These are phyloP conservation scores for Collybia mongolica DNA, from an alignment of 768 basidiomycete genomes.

Conservation along the genomic window DNA sequence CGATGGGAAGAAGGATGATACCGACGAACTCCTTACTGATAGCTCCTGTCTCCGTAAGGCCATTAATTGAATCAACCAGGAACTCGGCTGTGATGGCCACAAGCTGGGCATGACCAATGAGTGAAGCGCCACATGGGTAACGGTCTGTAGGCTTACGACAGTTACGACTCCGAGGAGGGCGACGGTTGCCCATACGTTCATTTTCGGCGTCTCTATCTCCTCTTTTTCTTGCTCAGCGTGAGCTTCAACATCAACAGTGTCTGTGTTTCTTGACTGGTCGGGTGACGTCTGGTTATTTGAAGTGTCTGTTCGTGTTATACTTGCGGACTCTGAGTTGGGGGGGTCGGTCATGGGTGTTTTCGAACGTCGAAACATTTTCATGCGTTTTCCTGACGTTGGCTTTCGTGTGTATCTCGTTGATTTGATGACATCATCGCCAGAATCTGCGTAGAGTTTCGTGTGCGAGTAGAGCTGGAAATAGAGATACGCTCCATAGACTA, in stretches of 20 bases:
- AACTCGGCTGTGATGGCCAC: slow-evolving; percentile 66
- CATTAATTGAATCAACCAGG: slow-evolving; percentile 81
- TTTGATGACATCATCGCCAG: slow-evolving; percentile 31
- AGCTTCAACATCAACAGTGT: background rate
- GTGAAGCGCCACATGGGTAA: slow-evolving; percentile 21
- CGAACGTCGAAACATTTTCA: too few species aligned
- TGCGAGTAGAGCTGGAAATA: slow-evolving; percentile 81
- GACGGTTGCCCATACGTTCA: slow-evolving; percentile 56
- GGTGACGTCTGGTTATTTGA: background rate
- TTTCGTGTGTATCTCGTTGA: slow-evolving; percentile 31
- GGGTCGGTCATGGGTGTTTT: too few species aligned
- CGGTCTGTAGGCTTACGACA: slow-evolving; percentile 42
- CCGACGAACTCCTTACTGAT: slow-evolving; percentile 86
- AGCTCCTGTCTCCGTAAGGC: slow-evolving; percentile 52
- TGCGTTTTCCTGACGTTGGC: background rate
- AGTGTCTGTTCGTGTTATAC: too few species aligned
- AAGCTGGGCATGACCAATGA: slow-evolving; percentile 37
- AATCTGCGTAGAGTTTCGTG: slow-evolving; percentile 61
- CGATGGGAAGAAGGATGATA: slow-evolving; percentile 83
- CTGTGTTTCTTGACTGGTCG: slow-evolving; percentile 18
- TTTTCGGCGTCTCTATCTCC: slow-evolving; percentile 47
- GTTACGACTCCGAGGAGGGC: slow-evolving; percentile 58
- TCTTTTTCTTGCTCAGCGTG: slow-evolving; percentile 28
- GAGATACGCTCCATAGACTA: slow-evolving; percentile 77
- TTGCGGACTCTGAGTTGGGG: too few species aligned